phyloP scores from a whole-genome alignment of 805 yeast genomes.

The Lipomyces yamanashiensis region DNA sequence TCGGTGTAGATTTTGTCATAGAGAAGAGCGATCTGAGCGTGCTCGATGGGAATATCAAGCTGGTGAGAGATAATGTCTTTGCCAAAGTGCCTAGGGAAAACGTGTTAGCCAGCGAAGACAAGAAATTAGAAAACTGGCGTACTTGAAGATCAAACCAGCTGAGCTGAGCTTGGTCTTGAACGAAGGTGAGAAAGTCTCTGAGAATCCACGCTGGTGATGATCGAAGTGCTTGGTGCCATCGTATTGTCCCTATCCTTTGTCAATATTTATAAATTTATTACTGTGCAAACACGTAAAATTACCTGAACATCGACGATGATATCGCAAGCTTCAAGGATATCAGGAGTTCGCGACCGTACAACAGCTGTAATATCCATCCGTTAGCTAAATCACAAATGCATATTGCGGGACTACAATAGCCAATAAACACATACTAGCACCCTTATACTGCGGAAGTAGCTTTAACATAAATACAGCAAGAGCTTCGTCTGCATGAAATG shows the following conservation, averaged over 20 bases:
- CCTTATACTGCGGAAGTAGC: slow-evolving; percentile 66
- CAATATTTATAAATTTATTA: neutral
- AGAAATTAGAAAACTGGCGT: neutral
- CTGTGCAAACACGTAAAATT: neutral
- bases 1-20: slow-evolving; percentile 81
- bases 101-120: neutral
- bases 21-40: slow-evolving; percentile 60
- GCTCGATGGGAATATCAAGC: slow-evolving; percentile 49
- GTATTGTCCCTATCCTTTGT: slow-evolving; percentile 62
- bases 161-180: slow-evolving; percentile 82
- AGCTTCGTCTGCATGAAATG: slow-evolving; percentile 97
- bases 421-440: slow-evolving; percentile 48
- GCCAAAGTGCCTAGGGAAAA: slow-evolving; percentile 47
- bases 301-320: slow-evolving; percentile 89
- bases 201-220: slow-evolving; percentile 94
- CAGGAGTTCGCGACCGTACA: slow-evolving; percentile 82
- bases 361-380: slow-evolving; percentile 47
- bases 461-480: slow-evolving; percentile 87
- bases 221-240: slow-evolving; percentile 86
- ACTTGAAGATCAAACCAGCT: slow-evolving; percentile 89
- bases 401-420: too few relatives aligned
- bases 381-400: neutral
- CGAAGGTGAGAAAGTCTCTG: slow-evolving; percentile 65
- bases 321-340: slow-evolving; percentile 82
- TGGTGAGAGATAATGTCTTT: slow-evolving; percentile 51